These are phyloP conservation scores for Hibiscus mutabilis DNA, from an alignment of 345 rosid genomes.

Conservation along the genomic window DNA sequence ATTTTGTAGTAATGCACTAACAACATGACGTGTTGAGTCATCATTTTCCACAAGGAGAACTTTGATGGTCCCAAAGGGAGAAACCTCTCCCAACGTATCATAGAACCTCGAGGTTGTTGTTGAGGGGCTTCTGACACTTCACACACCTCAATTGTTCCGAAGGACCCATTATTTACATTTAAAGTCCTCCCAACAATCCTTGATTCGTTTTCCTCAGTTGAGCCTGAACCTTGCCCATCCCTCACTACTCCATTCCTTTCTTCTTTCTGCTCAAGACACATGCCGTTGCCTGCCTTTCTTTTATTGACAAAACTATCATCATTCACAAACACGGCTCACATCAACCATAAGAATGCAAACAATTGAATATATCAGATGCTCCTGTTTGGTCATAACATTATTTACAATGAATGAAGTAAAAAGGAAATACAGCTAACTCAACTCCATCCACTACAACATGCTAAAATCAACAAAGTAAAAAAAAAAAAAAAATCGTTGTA, in stretches of 20 bases:
- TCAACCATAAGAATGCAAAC: slow-evolving; percentile 20
- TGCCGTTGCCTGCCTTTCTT: slow-evolving; percentile 9
- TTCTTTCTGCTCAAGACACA: slow-evolving; percentile 45
- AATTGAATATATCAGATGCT: slow-evolving; percentile 10
- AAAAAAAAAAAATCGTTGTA: background rate
- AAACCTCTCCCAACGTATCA: slow-evolving; percentile 68
- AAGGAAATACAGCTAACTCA: background rate
- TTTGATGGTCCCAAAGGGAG: slow-evolving; percentile 60
- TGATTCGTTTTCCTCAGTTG: slow-evolving; percentile 42
- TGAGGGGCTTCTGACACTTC: slow-evolving; percentile 29
- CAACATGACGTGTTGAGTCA: slow-evolving; percentile 69
- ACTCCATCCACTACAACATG: background rate
- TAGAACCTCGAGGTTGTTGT: slow-evolving; percentile 38
- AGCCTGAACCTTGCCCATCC: slow-evolving; percentile 34
- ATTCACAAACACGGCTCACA: slow-evolving; percentile 24
- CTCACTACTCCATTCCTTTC: slow-evolving; percentile 28
- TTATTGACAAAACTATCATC: slow-evolving; percentile 7
- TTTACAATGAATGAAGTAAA: background rate
- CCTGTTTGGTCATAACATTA: background rate
- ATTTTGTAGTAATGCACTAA: slow-evolving; percentile 63
- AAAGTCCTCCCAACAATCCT: slow-evolving; percentile 27
- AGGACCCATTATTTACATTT: slow-evolving; percentile 25
- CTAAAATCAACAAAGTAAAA: background rate
- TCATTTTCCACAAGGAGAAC: slow-evolving; percentile 83
- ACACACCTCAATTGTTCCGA: slow-evolving; percentile 21